A percentile compares a stretch with the other conserved stretches of the same genome.
Evolutionary conservation across 352 stramenopile species (phyloP).

Genomic region (Phytopythium mirpurense): DNA sequence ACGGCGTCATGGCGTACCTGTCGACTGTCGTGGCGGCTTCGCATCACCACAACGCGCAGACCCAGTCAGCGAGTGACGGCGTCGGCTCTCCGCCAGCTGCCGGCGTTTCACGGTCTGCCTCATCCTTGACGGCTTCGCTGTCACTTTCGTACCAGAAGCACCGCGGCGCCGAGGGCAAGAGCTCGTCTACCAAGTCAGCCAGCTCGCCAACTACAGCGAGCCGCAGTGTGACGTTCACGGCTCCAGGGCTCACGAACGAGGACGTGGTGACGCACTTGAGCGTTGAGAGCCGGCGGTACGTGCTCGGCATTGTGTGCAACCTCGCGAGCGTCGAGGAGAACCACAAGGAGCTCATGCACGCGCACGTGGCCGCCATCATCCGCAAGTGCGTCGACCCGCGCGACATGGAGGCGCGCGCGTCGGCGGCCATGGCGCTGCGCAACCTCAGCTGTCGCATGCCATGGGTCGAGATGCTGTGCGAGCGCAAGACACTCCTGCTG

Average conservation of each 20-base stretch:
- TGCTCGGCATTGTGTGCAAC: conserved; percentile 74
- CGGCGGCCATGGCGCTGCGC: conserved; percentile 61
- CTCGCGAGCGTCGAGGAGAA: conserved; percentile 70
- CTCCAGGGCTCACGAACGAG: neutral
- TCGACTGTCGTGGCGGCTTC: conserved; percentile 30
- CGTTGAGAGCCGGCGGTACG: conserved; percentile 41
- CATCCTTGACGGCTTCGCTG: too few relatives aligned
- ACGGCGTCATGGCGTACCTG: conserved; percentile 68
- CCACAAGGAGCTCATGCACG: conserved; percentile 76
- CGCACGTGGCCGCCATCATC: conserved; percentile 63
- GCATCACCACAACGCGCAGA: neutral
- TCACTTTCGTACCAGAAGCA: too few relatives aligned
- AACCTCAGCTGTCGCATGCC: conserved; percentile 70
- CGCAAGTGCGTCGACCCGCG: conserved; percentile 56
- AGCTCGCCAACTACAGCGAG: neutral
- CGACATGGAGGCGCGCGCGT: conserved; percentile 63
- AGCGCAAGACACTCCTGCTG: conserved; percentile 59
- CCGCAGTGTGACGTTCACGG: neutral
- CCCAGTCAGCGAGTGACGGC: neutral
- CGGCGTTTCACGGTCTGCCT: neutral
- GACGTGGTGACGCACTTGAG: conserved; percentile 5
- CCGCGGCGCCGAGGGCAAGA: neutral
- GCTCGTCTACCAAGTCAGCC: neutral
- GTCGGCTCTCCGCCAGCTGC: neutral
- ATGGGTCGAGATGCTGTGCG: conserved; percentile 79